A percentile compares a stretch with the other conserved stretches of the same genome.
These are phyloP conservation scores for Ascochyta rabiei DNA, from an alignment of 2,329 filamentous ascomycete genomes.

Conservation along the genomic window DNA sequence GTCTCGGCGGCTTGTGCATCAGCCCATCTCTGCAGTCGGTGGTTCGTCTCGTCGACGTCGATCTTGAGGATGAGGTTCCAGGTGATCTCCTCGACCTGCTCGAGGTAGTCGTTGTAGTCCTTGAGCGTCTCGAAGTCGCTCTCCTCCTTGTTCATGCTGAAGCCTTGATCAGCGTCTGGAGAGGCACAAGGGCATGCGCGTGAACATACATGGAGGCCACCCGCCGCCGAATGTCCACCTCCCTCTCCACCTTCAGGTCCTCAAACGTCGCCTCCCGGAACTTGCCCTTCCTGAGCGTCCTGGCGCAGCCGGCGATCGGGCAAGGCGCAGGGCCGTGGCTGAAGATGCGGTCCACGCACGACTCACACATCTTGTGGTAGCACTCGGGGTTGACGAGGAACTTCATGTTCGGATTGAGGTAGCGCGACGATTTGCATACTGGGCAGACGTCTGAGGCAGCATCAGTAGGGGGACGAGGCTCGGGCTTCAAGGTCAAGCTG, in stretches of 20 bases:
- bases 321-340: constrained; percentile 89
- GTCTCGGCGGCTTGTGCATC: constrained; percentile 67
- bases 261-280: constrained; percentile 91
- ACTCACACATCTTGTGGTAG: constrained; percentile 98
- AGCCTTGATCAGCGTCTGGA: no score
- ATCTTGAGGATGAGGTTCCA: constrained; percentile 81
- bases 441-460: constrained; percentile 77
- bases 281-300: constrained; percentile 81
- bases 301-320: constrained; percentile 85
- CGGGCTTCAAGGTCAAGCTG: constrained; percentile 35
- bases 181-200: constrained; percentile 50
- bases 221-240: constrained; percentile 86
- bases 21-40: constrained; percentile 71
- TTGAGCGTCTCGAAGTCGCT: constrained; percentile 87
- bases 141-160: constrained; percentile 83
- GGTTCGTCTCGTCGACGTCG: constrained; percentile 68
- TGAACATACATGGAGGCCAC: constrained; percentile 59
- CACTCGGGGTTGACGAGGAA: constrained; percentile 98
- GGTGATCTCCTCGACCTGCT: constrained; percentile 87
- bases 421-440: constrained; percentile 95
- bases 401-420: constrained; percentile 90
- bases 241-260: constrained; percentile 85
- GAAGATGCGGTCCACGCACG: constrained; percentile 94
- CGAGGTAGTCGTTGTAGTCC: constrained; percentile 92
- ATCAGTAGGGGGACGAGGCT: constrained; percentile 28